Evolutionary conservation across 1,284 basidiomycete genomes (phyloP), one percentile per base, ranked within the genome.

Genomic region (Cronartium quercuum): DNA sequence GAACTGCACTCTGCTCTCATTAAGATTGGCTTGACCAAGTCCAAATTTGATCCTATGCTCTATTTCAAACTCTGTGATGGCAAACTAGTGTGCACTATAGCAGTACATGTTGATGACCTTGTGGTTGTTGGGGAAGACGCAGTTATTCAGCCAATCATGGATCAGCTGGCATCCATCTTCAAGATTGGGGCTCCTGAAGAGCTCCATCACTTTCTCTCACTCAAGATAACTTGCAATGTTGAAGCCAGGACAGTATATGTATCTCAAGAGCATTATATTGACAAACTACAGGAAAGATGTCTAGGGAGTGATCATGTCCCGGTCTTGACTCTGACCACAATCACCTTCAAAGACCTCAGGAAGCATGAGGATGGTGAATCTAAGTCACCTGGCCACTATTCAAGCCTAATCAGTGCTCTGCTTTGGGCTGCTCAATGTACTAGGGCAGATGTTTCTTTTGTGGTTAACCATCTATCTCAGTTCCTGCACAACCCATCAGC

Each of bases 401-500:
- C 3, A 13, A 42, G 38, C 6, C 12, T 67, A 15, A 67, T 67
- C 21, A 51, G 66, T n/a, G 29, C 29, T 3, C 47, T 67, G 3
- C 34, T 67, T 6, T 67, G 66, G 66, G 5, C 57, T 21, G 12
- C 66, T 12, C 66, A 67, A 24, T 67, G 66, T 35, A 67, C 66
- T 13, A 29, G 66, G 12, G 44, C 44, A 5, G 29, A 67, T 55
- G 35, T 57, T 6, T 5, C 34, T 2, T 67, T 55, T 67, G 21
- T 21, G n/a, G 66, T 67, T 2, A 51, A 67, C 35, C 24, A n/a
- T 6, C 66, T 67, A 2, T 67, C 66, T 10, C 66, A 67, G 38
- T 55, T 29, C n/a, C 66, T 67, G 2, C 41, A 37, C 4, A 35
- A 67, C n/a, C 66, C 66, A 4, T 66, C 47, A 1, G 47, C 24